Evolutionary conservation across 306 rosid species (phyloP), one percentile per base, ranked within the genome.

Genomic region (Sindora glabra): DNA sequence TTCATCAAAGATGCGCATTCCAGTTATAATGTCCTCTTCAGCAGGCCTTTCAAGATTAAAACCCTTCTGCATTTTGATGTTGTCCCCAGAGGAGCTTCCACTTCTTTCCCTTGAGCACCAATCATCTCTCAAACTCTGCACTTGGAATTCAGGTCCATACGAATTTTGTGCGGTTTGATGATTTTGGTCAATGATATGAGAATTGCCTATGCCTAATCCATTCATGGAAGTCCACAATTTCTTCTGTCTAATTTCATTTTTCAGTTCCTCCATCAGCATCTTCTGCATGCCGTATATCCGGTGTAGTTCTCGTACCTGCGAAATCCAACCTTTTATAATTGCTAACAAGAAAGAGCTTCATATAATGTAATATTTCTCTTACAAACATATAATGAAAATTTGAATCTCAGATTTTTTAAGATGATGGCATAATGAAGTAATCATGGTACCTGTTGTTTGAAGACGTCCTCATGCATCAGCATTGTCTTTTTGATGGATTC

Each of bases 221-320:
- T 23, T 69, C 77, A 57, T 56, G 10, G 74, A 75, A 23, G 61
- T 64, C 82, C 76, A 52, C 37, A 62, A 13, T 42, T 48, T 59
- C 48, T 70, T 73, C 58, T 74, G 80, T 42, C 74, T 78, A 10
- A 19, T 65, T 51, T 83, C 83, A 10, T 65, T 80, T 56, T 73
- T 74, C 47, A 77, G 50, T 42, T 88, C 95, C 16, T 68, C 79
- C 99, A 82, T 83, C 65, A 86, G 48, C 94, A 34, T 82, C 74
- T 80, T 92, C 62, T 92, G 99, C 53, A 84, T 87, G 19, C 60
- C 77, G 62, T 89, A 86, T 55, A 89, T 72, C 56, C 94, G 59
- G 70, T 92, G 99, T 29, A 92, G 96, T 62, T 92, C 99, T 54
- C 74, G 58, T 38, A 84, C 91, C 99, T 92, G 79, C 67, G 80